Evolutionary conservation across 1,284 basidiomycete genomes (phyloP).

Genomic region (Coriolopsis trogii): DNA sequence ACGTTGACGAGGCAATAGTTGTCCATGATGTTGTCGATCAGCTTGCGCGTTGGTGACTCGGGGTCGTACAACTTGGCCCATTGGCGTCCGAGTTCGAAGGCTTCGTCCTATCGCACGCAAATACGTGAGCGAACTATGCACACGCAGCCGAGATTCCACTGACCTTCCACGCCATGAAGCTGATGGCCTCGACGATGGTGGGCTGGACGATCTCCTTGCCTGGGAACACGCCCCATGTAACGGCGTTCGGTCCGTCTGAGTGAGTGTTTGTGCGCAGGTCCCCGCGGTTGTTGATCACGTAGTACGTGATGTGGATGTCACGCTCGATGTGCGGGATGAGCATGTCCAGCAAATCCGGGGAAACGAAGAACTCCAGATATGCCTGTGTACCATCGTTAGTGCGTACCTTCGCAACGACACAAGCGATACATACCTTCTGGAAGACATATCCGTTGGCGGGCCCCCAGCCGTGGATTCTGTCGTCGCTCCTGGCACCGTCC

Average conservation of each 20-base stretch:
- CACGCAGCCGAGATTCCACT: constrained; percentile 22
- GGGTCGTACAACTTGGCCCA: constrained; percentile 93
- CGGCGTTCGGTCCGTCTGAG: constrained; percentile 94
- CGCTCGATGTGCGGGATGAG: constrained; percentile 87
- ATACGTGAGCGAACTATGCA: not conserved
- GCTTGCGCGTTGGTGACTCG: constrained; percentile 71
- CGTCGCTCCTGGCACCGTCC: constrained; percentile 86
- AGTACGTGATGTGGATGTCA: constrained; percentile 93
- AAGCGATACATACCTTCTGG: constrained; percentile 74
- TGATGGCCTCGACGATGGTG: constrained; percentile 96
- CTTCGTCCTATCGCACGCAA: constrained; percentile 79
- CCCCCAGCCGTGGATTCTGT: constrained; percentile 92
- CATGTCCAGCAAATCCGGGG: constrained; percentile 60
- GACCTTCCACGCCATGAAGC: constrained; percentile 98
- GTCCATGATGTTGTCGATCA: constrained; percentile 83
- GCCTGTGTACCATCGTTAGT: constrained; percentile 56
- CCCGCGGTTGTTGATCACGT: constrained; percentile 91
- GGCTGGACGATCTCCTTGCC: constrained; percentile 98
- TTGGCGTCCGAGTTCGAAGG: constrained; percentile 92
- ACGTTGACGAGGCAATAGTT: constrained; percentile 92
- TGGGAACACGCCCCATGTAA: constrained; percentile 99
- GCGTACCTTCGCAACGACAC: not conserved
- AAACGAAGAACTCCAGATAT: constrained; percentile 83
- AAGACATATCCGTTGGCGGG: constrained; percentile 95
- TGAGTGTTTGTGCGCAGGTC: constrained; percentile 93